A percentile compares a stretch with the other conserved stretches of the same genome.
These are phyloP conservation scores for Diaporthe amygdali DNA, from an alignment of 2,329 filamentous ascomycete genomes.

Conservation along the genomic window DNA sequence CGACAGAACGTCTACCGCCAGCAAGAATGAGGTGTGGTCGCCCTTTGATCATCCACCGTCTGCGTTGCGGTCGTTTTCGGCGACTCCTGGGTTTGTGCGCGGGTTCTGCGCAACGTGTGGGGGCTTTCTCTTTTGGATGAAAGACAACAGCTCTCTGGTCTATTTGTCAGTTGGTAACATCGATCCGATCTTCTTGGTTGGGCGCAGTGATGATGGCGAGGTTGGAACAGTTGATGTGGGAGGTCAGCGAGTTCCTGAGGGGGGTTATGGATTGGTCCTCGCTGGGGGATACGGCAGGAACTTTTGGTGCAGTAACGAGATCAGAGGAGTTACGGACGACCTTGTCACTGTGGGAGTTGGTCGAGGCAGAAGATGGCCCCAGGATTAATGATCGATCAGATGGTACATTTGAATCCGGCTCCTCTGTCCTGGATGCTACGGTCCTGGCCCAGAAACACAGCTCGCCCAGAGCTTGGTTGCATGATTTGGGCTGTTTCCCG, in stretches of 20 bases:
- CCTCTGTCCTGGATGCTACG: too few species aligned
- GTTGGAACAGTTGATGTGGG: slow-evolving; percentile 23
- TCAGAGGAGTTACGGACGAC: slow-evolving; percentile 53
- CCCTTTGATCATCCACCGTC: slow-evolving; percentile 28
- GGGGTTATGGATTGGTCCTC: slow-evolving; percentile 44
- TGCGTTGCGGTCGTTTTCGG: slow-evolving; percentile 45
- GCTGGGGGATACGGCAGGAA: slow-evolving; percentile 43
- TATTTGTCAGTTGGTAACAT: slow-evolving; percentile 49
- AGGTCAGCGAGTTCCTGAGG: slow-evolving; percentile 29
- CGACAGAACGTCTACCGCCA: not conserved
- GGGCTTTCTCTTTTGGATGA: slow-evolving; percentile 52
- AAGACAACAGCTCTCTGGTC: slow-evolving; percentile 34
- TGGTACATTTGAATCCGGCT: not conserved
- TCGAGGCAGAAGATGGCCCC: slow-evolving; percentile 27
- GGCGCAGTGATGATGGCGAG: slow-evolving; percentile 30
- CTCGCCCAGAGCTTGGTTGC: too few species aligned
- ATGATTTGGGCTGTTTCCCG: too few species aligned
- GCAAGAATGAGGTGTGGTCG: not conserved
- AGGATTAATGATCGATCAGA: not conserved
- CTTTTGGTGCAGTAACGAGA: slow-evolving; percentile 49
- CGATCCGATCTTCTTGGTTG: slow-evolving; percentile 48
- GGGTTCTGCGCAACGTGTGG: slow-evolving; percentile 56
- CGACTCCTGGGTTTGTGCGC: slow-evolving; percentile 45
- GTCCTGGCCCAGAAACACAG: too few species aligned
- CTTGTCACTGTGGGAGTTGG: slow-evolving; percentile 29